Conservation (phyloP, 768 basidiomycete species). For the Ramaria sp. region DNA sequence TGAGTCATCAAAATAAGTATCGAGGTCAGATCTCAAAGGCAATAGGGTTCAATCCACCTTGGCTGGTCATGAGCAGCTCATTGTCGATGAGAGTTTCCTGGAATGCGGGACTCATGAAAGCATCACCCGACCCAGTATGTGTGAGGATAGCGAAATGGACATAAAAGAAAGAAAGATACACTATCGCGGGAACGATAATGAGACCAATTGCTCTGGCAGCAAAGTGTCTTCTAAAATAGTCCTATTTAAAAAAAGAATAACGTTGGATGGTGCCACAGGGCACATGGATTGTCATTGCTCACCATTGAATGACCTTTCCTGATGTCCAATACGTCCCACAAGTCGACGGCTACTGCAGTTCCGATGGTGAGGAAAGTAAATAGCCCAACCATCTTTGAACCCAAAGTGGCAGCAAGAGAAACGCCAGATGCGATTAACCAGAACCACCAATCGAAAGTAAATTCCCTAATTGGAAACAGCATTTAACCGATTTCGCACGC, state of each 20-base stretch:
- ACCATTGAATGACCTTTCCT: conserved; percentile 77
- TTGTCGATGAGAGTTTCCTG: conserved; percentile 92
- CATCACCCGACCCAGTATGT: conserved; percentile 85
- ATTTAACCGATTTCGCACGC: not conserved
- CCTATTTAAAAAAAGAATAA: conserved; percentile 31
- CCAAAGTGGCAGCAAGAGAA: conserved; percentile 93
- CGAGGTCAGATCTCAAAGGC: not conserved
- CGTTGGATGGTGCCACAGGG: not conserved
- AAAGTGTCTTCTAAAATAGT: conserved; percentile 87
- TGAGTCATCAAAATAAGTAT: conserved; percentile 5
- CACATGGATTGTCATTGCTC: conserved; percentile 6
- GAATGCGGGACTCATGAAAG: conserved; percentile 97
- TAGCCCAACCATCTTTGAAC: conserved; percentile 95
- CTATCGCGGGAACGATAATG: conserved; percentile 77
- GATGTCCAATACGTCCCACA: conserved; percentile 89
- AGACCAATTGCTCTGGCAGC: conserved; percentile 72
- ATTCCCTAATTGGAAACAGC: conserved; percentile 46
- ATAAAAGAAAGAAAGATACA: conserved; percentile 95
- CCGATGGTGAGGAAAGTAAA: conserved; percentile 86
- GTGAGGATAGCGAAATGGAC: conserved; percentile 85
- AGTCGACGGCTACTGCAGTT: conserved; percentile 81
- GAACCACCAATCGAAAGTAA: conserved; percentile 84
- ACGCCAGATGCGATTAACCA: conserved; percentile 87
- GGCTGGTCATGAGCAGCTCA: conserved; percentile 82
- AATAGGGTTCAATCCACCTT: conserved; percentile 45